phyloP scores from a whole-genome alignment of 1,139 yeast species.

The Diutina mesorugosa region DNA sequence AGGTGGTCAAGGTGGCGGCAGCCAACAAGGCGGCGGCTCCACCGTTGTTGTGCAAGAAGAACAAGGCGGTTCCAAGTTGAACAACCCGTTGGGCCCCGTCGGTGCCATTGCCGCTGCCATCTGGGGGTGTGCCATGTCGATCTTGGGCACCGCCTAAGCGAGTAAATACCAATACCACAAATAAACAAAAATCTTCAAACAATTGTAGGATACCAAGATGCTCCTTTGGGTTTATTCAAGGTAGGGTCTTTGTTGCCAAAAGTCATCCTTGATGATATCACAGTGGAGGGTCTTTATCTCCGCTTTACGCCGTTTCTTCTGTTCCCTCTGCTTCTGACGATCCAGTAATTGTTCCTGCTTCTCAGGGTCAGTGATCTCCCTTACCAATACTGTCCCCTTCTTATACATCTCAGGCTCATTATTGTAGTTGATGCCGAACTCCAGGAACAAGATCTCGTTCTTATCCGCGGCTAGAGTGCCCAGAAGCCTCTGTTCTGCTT shows the following conservation, averaged over 20 bases:
- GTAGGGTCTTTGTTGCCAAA: constrained; percentile 37
- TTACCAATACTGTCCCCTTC: constrained; percentile 67
- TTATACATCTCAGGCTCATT: constrained; percentile 78
- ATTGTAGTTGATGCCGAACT: constrained; percentile 80
- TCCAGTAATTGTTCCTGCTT: constrained; percentile 13
- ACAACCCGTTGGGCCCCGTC: constrained; percentile 1
- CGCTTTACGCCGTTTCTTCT: constrained; percentile 37
- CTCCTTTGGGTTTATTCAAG: not conserved
- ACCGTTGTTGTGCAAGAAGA: not conserved
- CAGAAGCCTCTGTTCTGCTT: constrained; percentile 60
- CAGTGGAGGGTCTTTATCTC: constrained; percentile 32
- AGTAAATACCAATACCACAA: not conserved
- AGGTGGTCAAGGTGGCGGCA: not conserved
- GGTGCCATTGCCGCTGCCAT: constrained; percentile 2
- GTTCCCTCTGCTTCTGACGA: constrained; percentile 38
- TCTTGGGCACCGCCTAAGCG: not conserved
- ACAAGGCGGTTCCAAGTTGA: not conserved
- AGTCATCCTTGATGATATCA: constrained; percentile 44
- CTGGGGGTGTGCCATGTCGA: not conserved
- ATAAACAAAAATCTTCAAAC: not conserved
- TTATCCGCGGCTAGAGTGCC: constrained; percentile 79
- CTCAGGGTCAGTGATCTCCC: constrained; percentile 25
- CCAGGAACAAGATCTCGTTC: constrained; percentile 68
- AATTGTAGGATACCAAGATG: too few relatives aligned
- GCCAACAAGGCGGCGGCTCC: not conserved